Base-by-base conservation (phyloP, 2,329 filamentous ascomycete genomes). In the Cladophialophora bantiana region DNA sequence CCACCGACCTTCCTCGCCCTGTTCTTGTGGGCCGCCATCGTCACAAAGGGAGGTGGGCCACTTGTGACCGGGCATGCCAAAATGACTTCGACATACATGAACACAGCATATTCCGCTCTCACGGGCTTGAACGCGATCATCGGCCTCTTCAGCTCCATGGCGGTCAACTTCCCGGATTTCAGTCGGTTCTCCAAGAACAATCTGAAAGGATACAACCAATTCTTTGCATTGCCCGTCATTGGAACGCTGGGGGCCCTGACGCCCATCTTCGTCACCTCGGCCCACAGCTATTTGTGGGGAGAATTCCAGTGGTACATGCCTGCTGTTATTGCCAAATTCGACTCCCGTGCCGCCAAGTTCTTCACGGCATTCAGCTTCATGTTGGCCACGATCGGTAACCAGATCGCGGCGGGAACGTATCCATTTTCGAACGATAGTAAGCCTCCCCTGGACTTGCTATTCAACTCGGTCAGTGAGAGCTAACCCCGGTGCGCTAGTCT, bases 131-230 rank as follows among this genome's bases (percentile, higher is more conserved):
- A 82, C 48, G 80, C 78, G 13, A 82, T 84, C 36, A 83, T 83
- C 26, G 83, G 83, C 18, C 78, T 83, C 9, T 85, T 83, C 74
- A 79, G 77, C 12, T 82, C 80, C 31, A 77, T 83, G 65, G 82
- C 82, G 1, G 80, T 84, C 63, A 85, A 85, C 72, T 84, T 84
- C 74, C 78, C 82, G 5, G 79, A 81, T 73, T 80, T 81, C 62
- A 77, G 77, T 15, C 75, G 79, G 1, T 81, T 81, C 68, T 79
- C 75, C 54, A 82, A 80, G 71, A 79, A 80, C 56, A 76, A 73
- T n/a, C 73, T 81, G 18, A 74, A 71, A 1, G 79, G 80, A 45
- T 76, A 77, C 42, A 80, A 82, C 57, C 82, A 83, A 67, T 81
- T 81, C 68, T 79, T 83, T 69, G 82, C 83, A 57, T 75, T 84